A percentile compares a stretch with the other conserved stretches of the same genome.
Conservation (phyloP, 2,329 filamentous ascomycete species). For the Colletotrichum lindemuthianum region DNA sequence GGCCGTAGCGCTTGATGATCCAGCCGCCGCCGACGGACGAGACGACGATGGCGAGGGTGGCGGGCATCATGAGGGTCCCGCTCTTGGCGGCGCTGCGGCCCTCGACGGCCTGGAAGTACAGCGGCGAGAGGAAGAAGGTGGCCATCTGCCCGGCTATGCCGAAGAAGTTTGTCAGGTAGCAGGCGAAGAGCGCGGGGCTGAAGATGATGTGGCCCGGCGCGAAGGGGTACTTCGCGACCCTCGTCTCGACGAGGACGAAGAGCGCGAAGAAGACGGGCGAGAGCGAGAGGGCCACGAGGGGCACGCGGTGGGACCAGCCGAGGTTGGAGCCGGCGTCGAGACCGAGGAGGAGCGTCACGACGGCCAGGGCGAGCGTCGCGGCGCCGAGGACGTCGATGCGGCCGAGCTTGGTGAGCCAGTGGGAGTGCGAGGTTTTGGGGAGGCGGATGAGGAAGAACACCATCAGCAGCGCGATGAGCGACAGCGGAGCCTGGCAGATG, state of each 20-base stretch:
- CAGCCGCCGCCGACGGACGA: slow-evolving; percentile 74
- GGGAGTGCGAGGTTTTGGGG: slow-evolving; percentile 64
- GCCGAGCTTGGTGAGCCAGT: slow-evolving; percentile 73
- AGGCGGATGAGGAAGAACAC: slow-evolving; percentile 71
- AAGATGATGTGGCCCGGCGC: slow-evolving; percentile 80
- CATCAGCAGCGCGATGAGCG: slow-evolving; percentile 70
- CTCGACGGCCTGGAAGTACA: slow-evolving; percentile 80
- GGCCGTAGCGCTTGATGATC: slow-evolving; percentile 75
- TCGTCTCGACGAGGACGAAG: slow-evolving; percentile 77
- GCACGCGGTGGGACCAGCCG: slow-evolving; percentile 69
- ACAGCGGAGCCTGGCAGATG: slow-evolving; percentile 75
- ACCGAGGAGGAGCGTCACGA: slow-evolving; percentile 73
- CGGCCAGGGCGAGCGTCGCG: slow-evolving; percentile 71
- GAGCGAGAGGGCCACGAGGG: slow-evolving; percentile 65
- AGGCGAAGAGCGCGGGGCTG: slow-evolving; percentile 71
- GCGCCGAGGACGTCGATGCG: slow-evolving; percentile 81
- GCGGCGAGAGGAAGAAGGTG: slow-evolving; percentile 76
- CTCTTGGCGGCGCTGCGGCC: slow-evolving; percentile 71
- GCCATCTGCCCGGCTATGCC: slow-evolving; percentile 67
- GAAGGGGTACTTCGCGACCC: slow-evolving; percentile 76
- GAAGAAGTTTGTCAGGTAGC: slow-evolving; percentile 79
- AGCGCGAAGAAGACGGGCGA: slow-evolving; percentile 68
- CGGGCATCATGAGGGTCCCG: slow-evolving; percentile 73
- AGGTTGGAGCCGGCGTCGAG: slow-evolving; percentile 79
- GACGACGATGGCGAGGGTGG: slow-evolving; percentile 68